Evolutionary conservation across 1,284 basidiomycete species (phyloP), one percentile per base, ranked within the genome.

Genomic region (Microbotryum silenes-acaulis): DNA sequence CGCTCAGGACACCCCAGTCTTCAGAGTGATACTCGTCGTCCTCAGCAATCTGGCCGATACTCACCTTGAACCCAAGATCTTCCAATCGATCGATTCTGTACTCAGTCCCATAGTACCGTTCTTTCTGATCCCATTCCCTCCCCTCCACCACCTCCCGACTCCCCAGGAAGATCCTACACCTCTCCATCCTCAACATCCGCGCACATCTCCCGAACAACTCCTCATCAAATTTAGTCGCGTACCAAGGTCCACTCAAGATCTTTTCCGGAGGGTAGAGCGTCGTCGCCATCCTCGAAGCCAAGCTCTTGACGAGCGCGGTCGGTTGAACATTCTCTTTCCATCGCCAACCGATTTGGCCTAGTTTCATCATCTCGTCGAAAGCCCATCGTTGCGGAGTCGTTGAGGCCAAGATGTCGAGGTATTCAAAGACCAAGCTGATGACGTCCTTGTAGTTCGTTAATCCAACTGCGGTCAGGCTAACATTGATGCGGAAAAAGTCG

Each of bases 401-500:
- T 7, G 85, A 84, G 23, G 82, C 81, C n/a, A 99, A 80, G 12
- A 98, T 81, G 10, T 85, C 81, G 63, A 97, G 81, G 77, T 96
- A 98, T 72, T 91, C 88, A 81, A 88, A 92, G 18, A 86, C 78
- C 18, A 85, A 79, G 2, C 62, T 45, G 20, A 89, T 79, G 50
- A 92, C 84, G 27, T 84, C 80, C 50, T 84, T 81, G 76, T 96
- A 85, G 72, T 94, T 83, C 69, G 83, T 79, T 67, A 96, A 86
- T 8, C 94, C 94, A 56, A 20, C 87, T 83, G 51, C 83, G 0
- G 96, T 97, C 62, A 99, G 77, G 70, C 88, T 80, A 47, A 89
- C 79, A 5, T 83, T 86, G 53, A 90, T 77, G 74, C 90, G 91
- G 78, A 97, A 91, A 79, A 90, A 88, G 53, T 85, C 86, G 74